Conservation (phyloP, 139 green algal genomes). For the Chlamydomonas schloesseri region DNA sequence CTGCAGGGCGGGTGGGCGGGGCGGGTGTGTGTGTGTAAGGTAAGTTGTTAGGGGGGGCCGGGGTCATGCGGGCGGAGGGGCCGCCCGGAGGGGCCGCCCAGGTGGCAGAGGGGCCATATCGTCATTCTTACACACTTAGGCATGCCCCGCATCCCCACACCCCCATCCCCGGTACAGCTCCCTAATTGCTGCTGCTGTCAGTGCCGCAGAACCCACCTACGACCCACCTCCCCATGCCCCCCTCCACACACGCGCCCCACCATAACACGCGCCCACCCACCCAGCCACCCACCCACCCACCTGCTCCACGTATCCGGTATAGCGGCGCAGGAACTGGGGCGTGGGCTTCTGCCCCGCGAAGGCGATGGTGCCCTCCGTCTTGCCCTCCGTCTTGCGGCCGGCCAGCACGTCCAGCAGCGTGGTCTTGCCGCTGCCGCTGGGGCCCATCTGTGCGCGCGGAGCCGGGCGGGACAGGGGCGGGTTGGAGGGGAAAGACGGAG, state of each 20-base stretch:
- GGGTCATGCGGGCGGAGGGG: not conserved
- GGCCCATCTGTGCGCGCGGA: conserved; percentile 63
- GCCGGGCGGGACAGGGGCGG: not conserved
- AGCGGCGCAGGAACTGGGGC: conserved; percentile 75
- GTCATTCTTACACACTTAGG: no score
- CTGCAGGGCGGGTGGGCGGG: not conserved
- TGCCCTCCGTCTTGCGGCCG: conserved; percentile 69
- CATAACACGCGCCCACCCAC: no score
- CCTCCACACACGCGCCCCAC: not conserved
- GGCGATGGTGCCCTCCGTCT: conserved; percentile 64
- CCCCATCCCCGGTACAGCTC: no score
- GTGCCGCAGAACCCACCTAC: no score
- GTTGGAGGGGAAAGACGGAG: not conserved
- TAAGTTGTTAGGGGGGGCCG: not conserved
- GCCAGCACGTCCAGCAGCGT: conserved; percentile 70
- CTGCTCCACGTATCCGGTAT: conserved; percentile 76
- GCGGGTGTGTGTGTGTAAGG: not conserved
- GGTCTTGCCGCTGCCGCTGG: conserved; percentile 81
- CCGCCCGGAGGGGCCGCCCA: no score
- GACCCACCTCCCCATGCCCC: not conserved
- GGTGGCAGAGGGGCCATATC: no score
- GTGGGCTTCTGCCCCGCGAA: conserved; percentile 81
- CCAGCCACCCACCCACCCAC: no score
- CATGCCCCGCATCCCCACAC: no score
- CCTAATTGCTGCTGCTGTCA: no score